Percentiles rank a stretch among this genome's conserved stretches.
Conservation (phyloP, 345 rosid species). For the Leavenworthia alabamica region DNA sequence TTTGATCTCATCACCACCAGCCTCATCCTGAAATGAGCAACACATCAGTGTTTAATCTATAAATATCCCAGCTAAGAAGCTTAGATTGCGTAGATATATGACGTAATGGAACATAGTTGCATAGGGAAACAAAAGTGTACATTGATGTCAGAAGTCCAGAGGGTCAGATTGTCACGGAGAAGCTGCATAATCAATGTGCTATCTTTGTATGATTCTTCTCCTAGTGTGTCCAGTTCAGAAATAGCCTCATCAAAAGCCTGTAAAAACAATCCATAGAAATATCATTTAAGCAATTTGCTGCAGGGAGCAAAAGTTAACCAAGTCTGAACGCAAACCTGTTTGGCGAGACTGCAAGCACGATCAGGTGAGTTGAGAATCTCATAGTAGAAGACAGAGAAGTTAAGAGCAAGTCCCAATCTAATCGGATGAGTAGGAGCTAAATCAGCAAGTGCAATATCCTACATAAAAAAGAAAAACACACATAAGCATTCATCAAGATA, state of each 20-base stretch:
- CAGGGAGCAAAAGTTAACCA: background rate
- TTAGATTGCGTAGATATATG: background rate
- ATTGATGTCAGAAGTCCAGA: conserved; percentile 94
- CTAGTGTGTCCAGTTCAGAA: conserved; percentile 89
- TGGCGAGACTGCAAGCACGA: conserved; percentile 95
- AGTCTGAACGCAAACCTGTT: conserved; percentile 50
- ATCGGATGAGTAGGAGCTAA: conserved; percentile 98
- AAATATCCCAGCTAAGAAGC: background rate
- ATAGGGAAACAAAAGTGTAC: conserved; percentile 32
- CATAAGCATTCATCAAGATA: background rate
- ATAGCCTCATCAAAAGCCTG: conserved; percentile 99
- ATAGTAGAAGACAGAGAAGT: conserved; percentile 97
- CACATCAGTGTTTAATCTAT: background rate
- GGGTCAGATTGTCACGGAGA: conserved; percentile 92
- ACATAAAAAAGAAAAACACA: background rate
- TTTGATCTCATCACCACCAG: conserved; percentile 73
- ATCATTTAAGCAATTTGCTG: background rate
- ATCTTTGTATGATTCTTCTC: conserved; percentile 99
- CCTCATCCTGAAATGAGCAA: conserved; percentile 53
- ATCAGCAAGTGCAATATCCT: conserved; percentile 95
- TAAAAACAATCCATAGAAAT: background rate
- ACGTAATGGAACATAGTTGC: background rate
- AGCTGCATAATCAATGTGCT: conserved; percentile 98
- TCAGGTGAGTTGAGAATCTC: conserved; percentile 98
- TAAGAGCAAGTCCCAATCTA: conserved; percentile 94